A percentile compares a stretch with the other conserved stretches of the same genome.
Evolutionary conservation across 768 basidiomycete species (phyloP).

Genomic region (Agrocybe chaxingu): DNA sequence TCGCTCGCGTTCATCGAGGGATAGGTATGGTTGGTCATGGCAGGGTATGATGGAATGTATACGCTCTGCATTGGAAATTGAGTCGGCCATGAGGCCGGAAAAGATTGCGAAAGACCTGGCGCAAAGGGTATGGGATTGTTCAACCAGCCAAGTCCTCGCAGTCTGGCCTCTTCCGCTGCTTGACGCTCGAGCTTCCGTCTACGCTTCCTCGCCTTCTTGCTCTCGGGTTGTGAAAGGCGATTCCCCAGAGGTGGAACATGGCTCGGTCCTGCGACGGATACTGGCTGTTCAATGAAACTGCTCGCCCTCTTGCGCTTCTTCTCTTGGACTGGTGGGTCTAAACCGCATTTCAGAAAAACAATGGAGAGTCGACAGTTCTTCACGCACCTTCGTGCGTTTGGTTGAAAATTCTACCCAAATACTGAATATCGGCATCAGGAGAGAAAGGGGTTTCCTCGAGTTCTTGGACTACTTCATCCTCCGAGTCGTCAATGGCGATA

Average conservation of each 20-base stretch:
- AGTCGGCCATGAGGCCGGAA: background rate
- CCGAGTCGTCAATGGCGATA: constrained; percentile 37
- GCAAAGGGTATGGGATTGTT: constrained; percentile 10
- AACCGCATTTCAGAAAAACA: background rate
- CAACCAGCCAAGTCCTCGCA: constrained; percentile 16
- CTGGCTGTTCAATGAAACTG: constrained; percentile 13
- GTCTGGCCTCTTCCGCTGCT: constrained; percentile 24
- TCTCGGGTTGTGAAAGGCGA: constrained; percentile 22
- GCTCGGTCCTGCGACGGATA: constrained; percentile 8
- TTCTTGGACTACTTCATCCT: constrained; percentile 34
- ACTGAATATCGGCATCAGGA: no score
- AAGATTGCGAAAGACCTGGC: constrained; percentile 4
- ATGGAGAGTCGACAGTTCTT: background rate
- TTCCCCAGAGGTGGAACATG: constrained; percentile 15
- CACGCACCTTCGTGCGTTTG: constrained; percentile 4
- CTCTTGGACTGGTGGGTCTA: constrained; percentile 9
- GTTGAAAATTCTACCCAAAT: background rate
- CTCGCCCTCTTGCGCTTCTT: constrained; percentile 18
- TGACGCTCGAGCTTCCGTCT: constrained; percentile 34
- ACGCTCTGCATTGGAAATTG: background rate
- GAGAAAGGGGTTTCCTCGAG: constrained; percentile 18
- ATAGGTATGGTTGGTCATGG: no score
- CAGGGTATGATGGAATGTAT: background rate
- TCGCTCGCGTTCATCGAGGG: no score
- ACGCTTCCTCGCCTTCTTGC: constrained; percentile 40